Evolutionary conservation across 2,329 filamentous ascomycete species (phyloP).

Genomic region (Pseudogymnoascus sp.): DNA sequence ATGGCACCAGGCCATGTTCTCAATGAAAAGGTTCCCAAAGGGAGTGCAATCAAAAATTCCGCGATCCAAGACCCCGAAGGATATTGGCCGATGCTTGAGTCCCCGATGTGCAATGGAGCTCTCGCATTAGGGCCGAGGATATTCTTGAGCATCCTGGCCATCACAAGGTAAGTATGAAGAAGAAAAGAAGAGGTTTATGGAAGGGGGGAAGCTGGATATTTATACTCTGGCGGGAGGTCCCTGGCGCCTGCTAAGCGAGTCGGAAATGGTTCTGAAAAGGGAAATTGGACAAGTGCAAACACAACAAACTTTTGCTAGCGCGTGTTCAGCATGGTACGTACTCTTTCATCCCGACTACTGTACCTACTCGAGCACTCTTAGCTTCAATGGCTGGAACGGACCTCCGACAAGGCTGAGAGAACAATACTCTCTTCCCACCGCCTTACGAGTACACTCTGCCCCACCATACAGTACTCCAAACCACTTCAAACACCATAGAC

Average conservation of each 20-base stretch:
- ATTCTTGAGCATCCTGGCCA: constrained; percentile 14
- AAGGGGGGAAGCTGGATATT: constrained; percentile 6
- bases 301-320: constrained; percentile 5
- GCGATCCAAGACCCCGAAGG: constrained; percentile 41
- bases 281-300: not conserved
- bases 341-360: not conserved
- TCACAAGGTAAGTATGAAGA: constrained; percentile 21
- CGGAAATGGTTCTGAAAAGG: not conserved
- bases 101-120: constrained; percentile 47
- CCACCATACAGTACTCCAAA: not conserved
- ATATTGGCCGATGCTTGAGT: constrained; percentile 40
- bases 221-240: not conserved
- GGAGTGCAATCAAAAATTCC: constrained; percentile 42
- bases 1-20: constrained; percentile 12
- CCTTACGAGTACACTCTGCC: not conserved
- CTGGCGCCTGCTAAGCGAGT: not conserved
- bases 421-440: not conserved
- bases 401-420: constrained; percentile 6
- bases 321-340: not conserved
- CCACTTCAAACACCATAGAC: not conserved
- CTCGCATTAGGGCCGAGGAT: constrained; percentile 34
- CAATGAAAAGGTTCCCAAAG: constrained; percentile 22
- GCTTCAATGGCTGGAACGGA: not conserved
- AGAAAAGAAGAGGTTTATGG: constrained; percentile 12
- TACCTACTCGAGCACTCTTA: no score